Evolutionary conservation across 2,329 filamentous ascomycete species (phyloP).

Genomic region (Colletotrichum musae): DNA sequence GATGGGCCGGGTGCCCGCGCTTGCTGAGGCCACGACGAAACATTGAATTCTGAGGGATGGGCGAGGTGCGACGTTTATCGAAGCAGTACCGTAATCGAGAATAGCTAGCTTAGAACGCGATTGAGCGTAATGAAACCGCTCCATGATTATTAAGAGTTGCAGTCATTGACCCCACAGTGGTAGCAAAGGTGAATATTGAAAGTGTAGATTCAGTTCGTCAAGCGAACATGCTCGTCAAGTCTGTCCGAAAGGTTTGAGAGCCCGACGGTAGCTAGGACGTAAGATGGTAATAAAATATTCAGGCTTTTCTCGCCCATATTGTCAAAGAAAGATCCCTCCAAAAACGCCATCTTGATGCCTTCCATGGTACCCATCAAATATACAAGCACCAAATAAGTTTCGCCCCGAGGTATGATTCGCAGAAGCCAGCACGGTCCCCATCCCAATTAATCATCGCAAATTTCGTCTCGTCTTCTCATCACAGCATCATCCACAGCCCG

Average conservation of each 20-base stretch:
- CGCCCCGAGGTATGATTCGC: slow-evolving; percentile 25
- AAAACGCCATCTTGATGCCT: slow-evolving; percentile 42
- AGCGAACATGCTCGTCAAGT: not conserved
- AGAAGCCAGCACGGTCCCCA: no score
- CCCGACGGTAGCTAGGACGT: not conserved
- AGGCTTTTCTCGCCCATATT: not conserved
- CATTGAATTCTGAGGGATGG: not conserved
- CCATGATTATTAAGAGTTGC: not conserved
- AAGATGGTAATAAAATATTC: not conserved
- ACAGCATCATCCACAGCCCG: slow-evolving; percentile 57
- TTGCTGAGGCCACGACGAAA: slow-evolving; percentile 31
- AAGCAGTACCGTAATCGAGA: slow-evolving; percentile 11
- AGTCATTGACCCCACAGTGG: not conserved
- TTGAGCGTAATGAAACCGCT: slow-evolving; percentile 35
- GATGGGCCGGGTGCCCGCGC: slow-evolving; percentile 19
- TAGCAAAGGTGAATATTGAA: not conserved
- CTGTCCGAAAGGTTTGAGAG: not conserved
- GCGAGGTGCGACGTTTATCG: not conserved
- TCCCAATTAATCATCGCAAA: not conserved
- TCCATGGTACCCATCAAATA: not conserved
- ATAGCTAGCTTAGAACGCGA: slow-evolving; percentile 32
- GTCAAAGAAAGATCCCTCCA: not conserved
- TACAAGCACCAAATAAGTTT: slow-evolving; percentile 18
- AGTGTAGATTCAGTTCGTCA: not conserved
- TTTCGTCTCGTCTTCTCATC: slow-evolving; percentile 27